Percentiles rank a stretch among this genome's conserved stretches.
Evolutionary conservation across 352 stramenopile genomes (phyloP).

Genomic region (Globisporangium iwayamae): DNA sequence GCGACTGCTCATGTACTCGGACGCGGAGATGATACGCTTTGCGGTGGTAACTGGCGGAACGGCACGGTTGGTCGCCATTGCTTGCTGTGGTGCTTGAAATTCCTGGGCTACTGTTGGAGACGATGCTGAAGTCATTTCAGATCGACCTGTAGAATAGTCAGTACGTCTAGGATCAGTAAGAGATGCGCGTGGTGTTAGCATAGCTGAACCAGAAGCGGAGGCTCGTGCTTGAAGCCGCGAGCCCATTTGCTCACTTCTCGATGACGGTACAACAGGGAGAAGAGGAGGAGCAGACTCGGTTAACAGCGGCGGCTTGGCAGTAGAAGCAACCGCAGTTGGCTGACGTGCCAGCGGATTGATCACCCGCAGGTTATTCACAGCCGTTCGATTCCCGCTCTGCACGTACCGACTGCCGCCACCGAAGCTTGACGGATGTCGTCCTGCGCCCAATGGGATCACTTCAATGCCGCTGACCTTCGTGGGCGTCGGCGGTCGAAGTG

Average conservation of each 20-base stretch:
- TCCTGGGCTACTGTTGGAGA: slow-evolving; percentile 2
- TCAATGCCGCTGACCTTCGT: slow-evolving; percentile 30
- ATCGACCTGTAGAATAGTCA: background rate
- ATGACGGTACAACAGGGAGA: background rate
- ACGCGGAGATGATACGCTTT: slow-evolving; percentile 15
- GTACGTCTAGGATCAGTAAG: slow-evolving; percentile 1
- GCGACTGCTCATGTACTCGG: slow-evolving; percentile 13
- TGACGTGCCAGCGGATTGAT: slow-evolving; percentile 15
- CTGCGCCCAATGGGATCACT: slow-evolving; percentile 46
- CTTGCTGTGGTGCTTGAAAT: background rate
- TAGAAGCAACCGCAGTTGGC: slow-evolving; percentile 3
- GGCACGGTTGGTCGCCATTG: background rate
- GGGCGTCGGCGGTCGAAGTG: background rate
- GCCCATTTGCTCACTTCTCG: background rate
- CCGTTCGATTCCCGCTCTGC: slow-evolving; percentile 52
- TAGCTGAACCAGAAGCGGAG: background rate
- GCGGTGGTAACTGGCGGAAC: background rate
- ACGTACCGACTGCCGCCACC: slow-evolving; percentile 55
- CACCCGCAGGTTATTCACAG: slow-evolving; percentile 17
- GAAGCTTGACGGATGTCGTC: slow-evolving; percentile 20
- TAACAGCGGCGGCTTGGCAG: slow-evolving; percentile 2
- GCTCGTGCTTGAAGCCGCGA: slow-evolving; percentile 2
- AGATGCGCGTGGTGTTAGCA: background rate
- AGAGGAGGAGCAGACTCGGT: background rate
- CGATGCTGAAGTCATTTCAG: slow-evolving; percentile 8